Evolutionary conservation across 2,329 filamentous ascomycete genomes (phyloP), one percentile per base, ranked within the genome.

Genomic region (Macrophomina pseudophaseolina): DNA sequence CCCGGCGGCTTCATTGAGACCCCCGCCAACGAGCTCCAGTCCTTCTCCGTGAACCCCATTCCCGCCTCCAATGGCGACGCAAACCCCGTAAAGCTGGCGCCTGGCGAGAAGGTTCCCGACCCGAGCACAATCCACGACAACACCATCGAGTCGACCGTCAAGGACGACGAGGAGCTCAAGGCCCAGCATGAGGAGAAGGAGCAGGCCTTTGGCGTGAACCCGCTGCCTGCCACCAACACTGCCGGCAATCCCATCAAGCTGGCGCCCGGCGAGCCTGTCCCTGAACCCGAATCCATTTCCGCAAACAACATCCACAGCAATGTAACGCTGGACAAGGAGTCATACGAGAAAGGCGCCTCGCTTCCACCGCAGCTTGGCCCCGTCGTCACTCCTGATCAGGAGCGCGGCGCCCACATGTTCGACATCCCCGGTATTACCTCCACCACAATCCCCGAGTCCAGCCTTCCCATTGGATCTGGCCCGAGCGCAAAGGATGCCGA

Each of bases 71-170:
- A 78, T 65, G 86, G 85, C 58, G 75, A 79, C 62, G 87, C 93
- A 63, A 97, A 97, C 79, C 94, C 94, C 12, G 85, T 97, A 77
- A 84, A 86, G 73, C 85, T 97, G 64, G 86, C 86, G 42, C 90
- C 94, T 16, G 93, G 93, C 72, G 92, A 97, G 81, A 87, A 89
- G 74, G 86, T 97, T 9, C 94, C 94, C 44, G 85, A 91, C 48
- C 78, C 85, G 14, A 85, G 82, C 77, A 86, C 85, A 35, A 75
- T 93, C 71, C 88, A 88, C 59, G 78, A 84, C 68, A 91, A 91
- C 77, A 90, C 93, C 48, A 86, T 97, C 73, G 88, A 90, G 28
- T 88, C 86, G 49, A 86, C 83, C 32, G 76, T 79, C 62, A 75
- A 74, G 68, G 71, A 76, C 59, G 73, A 76, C 67, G 70, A 74